phyloP scores from a whole-genome alignment of 179 eudicot species.

The Camellia oleifera region DNA sequence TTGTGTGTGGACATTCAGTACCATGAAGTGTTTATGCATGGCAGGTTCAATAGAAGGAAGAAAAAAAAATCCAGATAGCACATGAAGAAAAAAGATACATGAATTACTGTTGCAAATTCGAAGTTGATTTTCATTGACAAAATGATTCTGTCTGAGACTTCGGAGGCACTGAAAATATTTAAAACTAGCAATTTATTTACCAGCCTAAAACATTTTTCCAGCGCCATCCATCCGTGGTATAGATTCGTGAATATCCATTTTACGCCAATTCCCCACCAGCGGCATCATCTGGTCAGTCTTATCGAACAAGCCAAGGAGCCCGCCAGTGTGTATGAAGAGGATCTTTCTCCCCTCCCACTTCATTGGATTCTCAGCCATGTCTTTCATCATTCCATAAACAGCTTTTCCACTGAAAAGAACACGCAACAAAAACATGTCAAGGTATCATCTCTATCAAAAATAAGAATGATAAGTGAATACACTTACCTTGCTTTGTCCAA shows the following conservation, averaged over 20 bases:
- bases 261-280: constrained; percentile 57
- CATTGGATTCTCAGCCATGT: constrained; percentile 69
- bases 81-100: no score
- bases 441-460: background rate
- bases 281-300: constrained; percentile 64
- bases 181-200: background rate
- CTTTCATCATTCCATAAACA: constrained; percentile 70
- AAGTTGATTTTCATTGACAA: no score
- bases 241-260: constrained; percentile 71
- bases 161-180: no score
- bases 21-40: no score
- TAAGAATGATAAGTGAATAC: background rate
- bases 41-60: no score
- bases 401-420: constrained; percentile 74
- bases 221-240: constrained; percentile 69
- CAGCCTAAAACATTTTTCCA: constrained; percentile 80
- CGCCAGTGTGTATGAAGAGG: constrained; percentile 95
- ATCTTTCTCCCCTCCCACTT: constrained; percentile 90
- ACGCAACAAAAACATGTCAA: background rate
- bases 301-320: constrained; percentile 84
- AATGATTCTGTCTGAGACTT: no score
- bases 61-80: no score
- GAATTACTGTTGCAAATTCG: no score
- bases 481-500: no score
- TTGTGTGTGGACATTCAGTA: no score